Conservation (phyloP, 2,329 filamentous ascomycete species). For the Rugonectria rugulosa region DNA sequence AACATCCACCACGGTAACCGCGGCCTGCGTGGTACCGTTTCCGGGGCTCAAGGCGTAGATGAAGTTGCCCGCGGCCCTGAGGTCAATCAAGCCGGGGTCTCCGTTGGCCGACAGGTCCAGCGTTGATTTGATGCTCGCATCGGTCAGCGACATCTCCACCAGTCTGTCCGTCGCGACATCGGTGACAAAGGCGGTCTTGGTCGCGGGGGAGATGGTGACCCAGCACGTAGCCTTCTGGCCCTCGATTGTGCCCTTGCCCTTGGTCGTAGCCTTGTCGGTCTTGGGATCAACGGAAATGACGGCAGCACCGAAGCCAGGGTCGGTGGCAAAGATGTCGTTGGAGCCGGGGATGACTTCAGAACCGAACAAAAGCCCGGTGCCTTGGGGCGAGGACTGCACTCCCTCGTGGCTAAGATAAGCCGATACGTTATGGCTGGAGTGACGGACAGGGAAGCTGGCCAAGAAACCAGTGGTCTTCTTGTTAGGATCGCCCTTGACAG, state of each 20-base stretch:
- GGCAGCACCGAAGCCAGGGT: conserved; percentile 64
- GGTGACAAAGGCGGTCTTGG: conserved; percentile 63
- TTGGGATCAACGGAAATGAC: conserved; percentile 53
- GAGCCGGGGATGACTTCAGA: conserved; percentile 54
- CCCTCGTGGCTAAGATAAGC: conserved; percentile 29
- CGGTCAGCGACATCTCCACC: conserved; percentile 61
- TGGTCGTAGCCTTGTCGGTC: conserved; percentile 42
- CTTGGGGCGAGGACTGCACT: conserved; percentile 53
- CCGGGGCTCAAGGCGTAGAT: conserved; percentile 65
- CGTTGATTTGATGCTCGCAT: conserved; percentile 54
- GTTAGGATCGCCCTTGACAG: conserved; percentile 66
- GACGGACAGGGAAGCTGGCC: conserved; percentile 55
- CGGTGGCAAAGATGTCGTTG: conserved; percentile 59
- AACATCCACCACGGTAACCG: conserved; percentile 49
- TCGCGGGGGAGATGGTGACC: conserved; percentile 57
- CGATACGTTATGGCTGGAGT: conserved; percentile 23
- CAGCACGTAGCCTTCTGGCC: conserved; percentile 67
- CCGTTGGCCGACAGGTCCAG: conserved; percentile 54
- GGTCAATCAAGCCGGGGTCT: conserved; percentile 63
- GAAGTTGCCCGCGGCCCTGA: conserved; percentile 59
- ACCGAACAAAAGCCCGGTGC: conserved; percentile 67
- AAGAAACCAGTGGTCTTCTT: conserved; percentile 65
- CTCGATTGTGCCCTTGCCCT: conserved; percentile 51
- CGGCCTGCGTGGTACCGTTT: conserved; percentile 51
- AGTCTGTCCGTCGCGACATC: conserved; percentile 61